These are phyloP conservation scores for Botryotinia narcissicola DNA, from an alignment of 2,329 filamentous ascomycete genomes.

Conservation along the genomic window DNA sequence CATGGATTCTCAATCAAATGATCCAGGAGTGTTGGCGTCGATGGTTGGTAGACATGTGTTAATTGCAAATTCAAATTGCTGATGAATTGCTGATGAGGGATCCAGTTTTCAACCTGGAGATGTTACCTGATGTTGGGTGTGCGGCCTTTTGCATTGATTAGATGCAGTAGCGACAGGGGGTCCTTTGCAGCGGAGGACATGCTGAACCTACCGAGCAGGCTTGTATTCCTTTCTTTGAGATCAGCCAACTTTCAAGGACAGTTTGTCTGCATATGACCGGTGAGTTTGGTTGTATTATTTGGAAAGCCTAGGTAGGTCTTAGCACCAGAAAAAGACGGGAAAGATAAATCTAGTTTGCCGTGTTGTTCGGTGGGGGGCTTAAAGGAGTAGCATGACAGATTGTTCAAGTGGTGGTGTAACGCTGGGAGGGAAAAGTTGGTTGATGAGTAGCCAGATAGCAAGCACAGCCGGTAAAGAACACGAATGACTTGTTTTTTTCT, in stretches of 20 bases:
- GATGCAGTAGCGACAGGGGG: constrained; percentile 25
- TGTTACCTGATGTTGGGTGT: constrained; percentile 23
- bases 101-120: constrained; percentile 24
- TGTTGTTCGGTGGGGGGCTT: constrained; percentile 25
- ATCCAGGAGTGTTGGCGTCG: constrained; percentile 13
- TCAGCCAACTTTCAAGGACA: constrained; percentile 20
- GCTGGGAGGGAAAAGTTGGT: constrained; percentile 14
- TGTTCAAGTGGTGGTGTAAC: constrained; percentile 22
- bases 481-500: constrained; percentile 21
- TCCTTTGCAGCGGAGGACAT: constrained; percentile 17
- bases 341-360: constrained; percentile 15
- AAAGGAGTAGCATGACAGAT: constrained; percentile 25
- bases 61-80: constrained; percentile 15
- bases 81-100: constrained; percentile 18
- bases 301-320: constrained; percentile 21
- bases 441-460: constrained; percentile 25
- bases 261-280: constrained; percentile 25
- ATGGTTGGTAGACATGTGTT: constrained; percentile 17
- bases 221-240: constrained; percentile 22
- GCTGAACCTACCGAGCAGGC: constrained; percentile 18
- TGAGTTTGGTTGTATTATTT: constrained; percentile 12
- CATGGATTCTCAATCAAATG: constrained; percentile 16
- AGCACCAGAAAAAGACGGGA: constrained; percentile 21
- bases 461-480: constrained; percentile 21
- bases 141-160: constrained; percentile 26